Evolutionary conservation across 805 yeast genomes (phyloP).

Genomic region (Cyberlindnera mississippiensis): DNA sequence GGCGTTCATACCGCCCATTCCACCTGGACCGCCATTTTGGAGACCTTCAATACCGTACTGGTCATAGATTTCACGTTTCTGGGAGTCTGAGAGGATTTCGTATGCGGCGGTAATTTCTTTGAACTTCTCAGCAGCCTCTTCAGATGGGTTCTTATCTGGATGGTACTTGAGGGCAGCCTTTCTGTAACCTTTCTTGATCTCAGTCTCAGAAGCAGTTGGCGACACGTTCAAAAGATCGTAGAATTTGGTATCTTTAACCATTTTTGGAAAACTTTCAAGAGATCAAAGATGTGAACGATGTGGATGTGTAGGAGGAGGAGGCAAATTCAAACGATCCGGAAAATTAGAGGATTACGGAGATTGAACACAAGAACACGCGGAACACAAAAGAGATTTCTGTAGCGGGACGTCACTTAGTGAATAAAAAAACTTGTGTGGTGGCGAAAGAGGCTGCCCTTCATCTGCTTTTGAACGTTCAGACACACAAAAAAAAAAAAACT

Average conservation of each 20-base stretch:
- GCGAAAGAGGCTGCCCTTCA: background rate
- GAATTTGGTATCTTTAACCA: conserved; percentile 79
- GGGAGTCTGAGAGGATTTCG: conserved; percentile 81
- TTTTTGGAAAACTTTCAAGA: conserved; percentile 27
- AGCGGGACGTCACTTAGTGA: no score
- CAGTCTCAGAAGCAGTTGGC: conserved; percentile 62
- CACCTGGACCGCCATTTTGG: conserved; percentile 70
- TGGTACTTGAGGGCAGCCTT: conserved; percentile 76
- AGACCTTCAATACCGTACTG: conserved; percentile 92
- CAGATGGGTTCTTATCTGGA: conserved; percentile 79
- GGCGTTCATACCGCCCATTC: conserved; percentile 64
- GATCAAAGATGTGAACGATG: background rate
- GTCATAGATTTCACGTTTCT: conserved; percentile 88
- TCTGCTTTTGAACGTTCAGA: background rate
- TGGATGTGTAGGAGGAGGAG: background rate
- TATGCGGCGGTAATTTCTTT: conserved; percentile 87
- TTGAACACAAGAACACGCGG: no score
- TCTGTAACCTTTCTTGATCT: conserved; percentile 80
- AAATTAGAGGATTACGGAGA: no score
- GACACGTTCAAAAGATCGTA: conserved; percentile 73
- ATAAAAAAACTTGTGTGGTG: background rate
- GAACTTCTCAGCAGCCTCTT: conserved; percentile 93
- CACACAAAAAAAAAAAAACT: background rate
- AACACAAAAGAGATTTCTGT: no score
- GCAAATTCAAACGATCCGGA: no score